Percentiles rank a stretch among this genome's conserved stretches.
Evolutionary conservation across 2,329 filamentous ascomycete species (phyloP).

Genomic region (Fusarium sp.): DNA sequence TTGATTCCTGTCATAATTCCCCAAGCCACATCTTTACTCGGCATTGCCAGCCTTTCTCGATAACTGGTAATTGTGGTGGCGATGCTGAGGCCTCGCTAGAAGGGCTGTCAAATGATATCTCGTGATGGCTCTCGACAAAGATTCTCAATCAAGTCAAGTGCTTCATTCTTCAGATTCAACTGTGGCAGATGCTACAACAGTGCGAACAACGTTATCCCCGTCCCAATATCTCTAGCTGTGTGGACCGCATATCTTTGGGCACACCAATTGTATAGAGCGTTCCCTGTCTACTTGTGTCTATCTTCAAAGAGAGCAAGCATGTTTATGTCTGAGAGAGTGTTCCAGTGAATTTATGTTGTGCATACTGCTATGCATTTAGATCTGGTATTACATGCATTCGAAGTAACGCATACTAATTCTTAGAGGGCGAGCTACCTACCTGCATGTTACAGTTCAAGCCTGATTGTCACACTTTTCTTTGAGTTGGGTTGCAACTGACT

Average conservation of each 20-base stretch:
- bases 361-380: constrained; percentile 45
- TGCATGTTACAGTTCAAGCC: constrained; percentile 13
- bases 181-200: constrained; percentile 41
- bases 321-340: constrained; percentile 27
- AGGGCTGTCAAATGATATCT: constrained; percentile 25
- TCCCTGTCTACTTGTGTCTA: constrained; percentile 7
- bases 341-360: constrained; percentile 45
- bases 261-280: constrained; percentile 16
- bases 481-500: constrained; percentile 26
- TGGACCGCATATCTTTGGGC: constrained; percentile 25
- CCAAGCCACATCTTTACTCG: constrained; percentile 26
- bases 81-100: not conserved
- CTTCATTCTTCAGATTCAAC: constrained; percentile 5
- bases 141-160: constrained; percentile 19
- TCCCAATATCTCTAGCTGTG: constrained; percentile 20
- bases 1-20: constrained; percentile 10
- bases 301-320: constrained; percentile 8
- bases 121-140: constrained; percentile 13
- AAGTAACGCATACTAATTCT: constrained; percentile 15
- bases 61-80: constrained; percentile 21
- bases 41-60: constrained; percentile 18
- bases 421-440: constrained; percentile 3
- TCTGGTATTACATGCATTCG: constrained; percentile 38
- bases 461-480: constrained; percentile 4
- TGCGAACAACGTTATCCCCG: constrained; percentile 36